Evolutionary conservation across 805 yeast species (phyloP), one percentile per base, ranked within the genome.

Genomic region (Candida orba): DNA sequence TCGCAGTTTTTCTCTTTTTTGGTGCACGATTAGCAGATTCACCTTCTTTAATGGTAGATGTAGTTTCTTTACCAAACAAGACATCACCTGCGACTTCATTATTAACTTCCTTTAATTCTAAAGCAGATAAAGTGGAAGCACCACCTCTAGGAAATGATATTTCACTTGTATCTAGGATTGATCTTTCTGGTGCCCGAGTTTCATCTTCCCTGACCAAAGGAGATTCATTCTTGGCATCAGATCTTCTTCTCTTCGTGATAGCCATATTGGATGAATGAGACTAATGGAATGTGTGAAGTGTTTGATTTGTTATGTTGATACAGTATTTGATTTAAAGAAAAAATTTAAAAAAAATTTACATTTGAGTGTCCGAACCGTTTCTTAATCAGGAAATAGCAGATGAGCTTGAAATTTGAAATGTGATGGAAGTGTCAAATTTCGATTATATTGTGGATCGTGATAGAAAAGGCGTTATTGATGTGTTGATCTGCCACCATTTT

Each of bases 101-200:
- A 34, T 95, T 82, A 41, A 91, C 91, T 59, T 88, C 93, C 62
- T 88, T 89, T 52, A 88, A 79, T 65, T 93, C 99, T 52, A 93
- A 68, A 7, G 98, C 89, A 4, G 95, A 78, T 57, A 93, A 73
- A 23, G 79, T 86, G 24, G 91, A 76, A 12, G 83, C 79, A 40
- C 99, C 99, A 54, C 99, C 99, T 78, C 99, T 84, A 40, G 99
- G 99, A 60, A 93, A 93, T 15, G 75, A 60, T 22, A 62, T 63
- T 27, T 67, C 71, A 35, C 62, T 54, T 39, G 64, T 61, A 30
- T 65, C 55, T 20, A 71, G 48, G 20, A 70, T 54, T 20, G 74
- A 66, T 18, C 49, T 50, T 18, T 53, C 44, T 34, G 72, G 71
- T 20, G 62, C 68, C 43, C 49, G 49, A 4, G 73, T 67, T n/a